Evolutionary conservation across 1,284 basidiomycete species (phyloP).

Genomic region (Rhizoctonia solani): DNA sequence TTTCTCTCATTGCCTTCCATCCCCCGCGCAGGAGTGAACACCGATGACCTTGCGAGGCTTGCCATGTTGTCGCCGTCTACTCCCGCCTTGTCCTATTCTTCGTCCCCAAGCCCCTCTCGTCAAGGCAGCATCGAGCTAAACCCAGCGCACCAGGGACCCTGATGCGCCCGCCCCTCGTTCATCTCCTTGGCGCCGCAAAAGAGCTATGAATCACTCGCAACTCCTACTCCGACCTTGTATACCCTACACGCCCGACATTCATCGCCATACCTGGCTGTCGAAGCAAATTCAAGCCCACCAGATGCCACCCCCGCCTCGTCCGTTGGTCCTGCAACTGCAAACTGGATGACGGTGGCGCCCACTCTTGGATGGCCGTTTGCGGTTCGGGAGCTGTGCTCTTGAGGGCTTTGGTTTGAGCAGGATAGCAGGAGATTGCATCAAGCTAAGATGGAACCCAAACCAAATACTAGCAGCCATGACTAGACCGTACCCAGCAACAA

Average conservation of each 20-base stretch:
- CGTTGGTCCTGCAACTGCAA: background rate
- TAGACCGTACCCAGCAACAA: no score
- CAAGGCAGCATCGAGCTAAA: background rate
- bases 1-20: no score
- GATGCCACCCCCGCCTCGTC: background rate
- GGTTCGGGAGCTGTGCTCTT: background rate
- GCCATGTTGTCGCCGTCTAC: background rate
- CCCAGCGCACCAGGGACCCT: background rate
- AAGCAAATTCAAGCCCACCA: background rate
- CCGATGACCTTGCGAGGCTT: background rate
- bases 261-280: slow-evolving; percentile 11
- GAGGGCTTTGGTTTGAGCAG: slow-evolving; percentile 7
- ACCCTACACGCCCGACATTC: slow-evolving; percentile 6
- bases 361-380: slow-evolving; percentile 1
- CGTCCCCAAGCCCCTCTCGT: background rate
- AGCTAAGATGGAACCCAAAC: background rate
- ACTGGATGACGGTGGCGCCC: slow-evolving; percentile 26
- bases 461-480: background rate
- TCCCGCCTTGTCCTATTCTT: background rate
- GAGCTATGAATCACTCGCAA: background rate
- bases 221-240: background rate
- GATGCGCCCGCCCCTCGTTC: slow-evolving; percentile 26
- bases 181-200: slow-evolving; percentile 18
- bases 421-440: slow-evolving; percentile 5
- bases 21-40: background rate